These are phyloP conservation scores for Chlamydomonas sphaeroides DNA, from an alignment of 139 green algal genomes.

Conservation along the genomic window DNA sequence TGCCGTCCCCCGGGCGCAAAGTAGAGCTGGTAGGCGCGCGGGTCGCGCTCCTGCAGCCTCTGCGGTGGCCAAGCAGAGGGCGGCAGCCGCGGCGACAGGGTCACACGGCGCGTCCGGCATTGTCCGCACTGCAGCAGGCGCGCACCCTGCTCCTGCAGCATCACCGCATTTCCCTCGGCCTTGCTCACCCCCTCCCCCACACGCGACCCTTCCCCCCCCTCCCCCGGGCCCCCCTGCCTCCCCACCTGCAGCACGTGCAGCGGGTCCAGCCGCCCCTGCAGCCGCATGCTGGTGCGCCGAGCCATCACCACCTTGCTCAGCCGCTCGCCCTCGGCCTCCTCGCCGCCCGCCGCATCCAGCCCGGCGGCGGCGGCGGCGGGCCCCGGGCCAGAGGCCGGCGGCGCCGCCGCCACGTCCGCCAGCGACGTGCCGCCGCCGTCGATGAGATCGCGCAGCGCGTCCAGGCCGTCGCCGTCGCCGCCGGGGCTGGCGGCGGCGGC, in stretches of 20 bases:
- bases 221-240: neutral
- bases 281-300: slow-evolving; percentile 62
- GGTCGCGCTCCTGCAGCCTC: slow-evolving; percentile 79
- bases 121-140: too few relatives aligned
- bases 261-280: slow-evolving; percentile 60
- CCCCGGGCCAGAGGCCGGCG: neutral
- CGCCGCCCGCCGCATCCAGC: neutral
- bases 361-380: neutral
- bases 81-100: too few relatives aligned
- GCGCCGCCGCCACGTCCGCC: neutral
- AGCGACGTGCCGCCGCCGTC: slow-evolving; percentile 1
- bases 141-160: too few relatives aligned
- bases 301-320: slow-evolving; percentile 90
- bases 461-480: slow-evolving; percentile 9
- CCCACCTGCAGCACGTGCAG: slow-evolving; percentile 78
- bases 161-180: too few relatives aligned
- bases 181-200: too few relatives aligned
- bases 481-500: neutral
- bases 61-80: neutral
- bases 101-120: too few relatives aligned
- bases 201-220: neutral
- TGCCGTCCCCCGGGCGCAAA: slow-evolving; percentile 13
- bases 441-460: slow-evolving; percentile 37
- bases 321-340: neutral
- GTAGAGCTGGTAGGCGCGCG: slow-evolving; percentile 89